Base-by-base conservation (phyloP, 176 grass and related monocot species). In the Oryza nivara region DNA sequence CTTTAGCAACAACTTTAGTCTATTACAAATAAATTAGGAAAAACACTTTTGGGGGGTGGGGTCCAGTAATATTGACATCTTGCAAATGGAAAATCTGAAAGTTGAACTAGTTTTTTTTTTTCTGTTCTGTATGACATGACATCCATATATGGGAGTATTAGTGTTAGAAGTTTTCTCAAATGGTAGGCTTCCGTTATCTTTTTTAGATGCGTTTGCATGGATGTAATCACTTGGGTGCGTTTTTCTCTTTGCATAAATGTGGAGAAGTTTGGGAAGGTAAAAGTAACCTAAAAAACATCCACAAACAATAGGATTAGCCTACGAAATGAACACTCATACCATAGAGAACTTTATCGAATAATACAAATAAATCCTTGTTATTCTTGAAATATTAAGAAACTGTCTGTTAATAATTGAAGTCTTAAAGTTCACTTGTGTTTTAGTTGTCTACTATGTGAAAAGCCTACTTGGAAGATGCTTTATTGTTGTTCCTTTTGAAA, bases 71-170 rank as follows among this genome's bases (percentile, higher is more conserved):
- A 6, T 60, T 20, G 6, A 58, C 56, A 8, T 61, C 9, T 35
- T 32, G 25, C 23, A 78, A 58, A 65, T 23, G 11, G 70, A 9
- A 79, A 69, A 81, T 5, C 7, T 70, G 30, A 32, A 32, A 32
- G 2, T 22, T 30, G 68, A 75, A 46, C 46, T 68, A 47, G 63
- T 8, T 44, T 82, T 81, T 32, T 30, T 32, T 32, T 3, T 81
- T 23, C 60, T 58, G 47, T 15, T 64, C 43, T 48, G 36, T 82
- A 61, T 82, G 78, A 48, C 72, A 41, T 87, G 63, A 82, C 85
- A 69, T 35, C 72, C 68, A 46, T 47, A 69, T 16, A 47, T 75
- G 40, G 40, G 16, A 86, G 16, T 74, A 56, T 23, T 56, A 23
- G 78, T 15, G 22, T 14, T 74, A 9, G 2, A 75, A 69, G 71